Base-by-base conservation (phyloP, 805 yeast genomes). In the Babjeviella inositovora region DNA sequence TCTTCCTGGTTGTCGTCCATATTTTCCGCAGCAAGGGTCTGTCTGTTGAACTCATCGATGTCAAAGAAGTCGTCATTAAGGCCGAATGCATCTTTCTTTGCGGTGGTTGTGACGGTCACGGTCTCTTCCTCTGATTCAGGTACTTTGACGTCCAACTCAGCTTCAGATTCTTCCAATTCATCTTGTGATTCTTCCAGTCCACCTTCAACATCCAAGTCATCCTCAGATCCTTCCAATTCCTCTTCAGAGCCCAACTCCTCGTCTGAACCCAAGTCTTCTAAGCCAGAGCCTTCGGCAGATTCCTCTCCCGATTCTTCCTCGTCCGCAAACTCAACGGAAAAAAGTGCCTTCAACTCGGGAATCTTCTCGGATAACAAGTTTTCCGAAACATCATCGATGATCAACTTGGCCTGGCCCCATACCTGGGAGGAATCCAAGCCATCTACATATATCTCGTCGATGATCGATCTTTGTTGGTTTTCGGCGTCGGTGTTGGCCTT, bases 391-490 rank as follows among this genome's bases (percentile, higher is more conserved):
- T 74, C 75, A 28, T 84, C 95, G 18, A 82, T 53, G 11, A 87
- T 73, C 51, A 87, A 62, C 45, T 79, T 81, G 2, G 80, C 73
- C 47, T 87, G 97, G 26, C 87, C 93, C 82, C 87, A 87, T 0
- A 90, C 84, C 42, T 87, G 97, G 18, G 75, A 64, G 13, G 94
- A 72, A 43, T 80, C 94, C 25, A 87, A 54, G 1, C 95, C 97
- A 23, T 84, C 92, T 8, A 76, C 61, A 34, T 74, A 69, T 11
- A 87, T 60, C 41, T 80, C 84, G 45, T 84, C 94, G 11, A 87
- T 54, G 5, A 77, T 75, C 1, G 90, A 65, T n/a, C n/a, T n/a
- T n/a, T n/a, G n/a, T n/a, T n/a, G n/a, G 25, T 48, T 46, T 8
- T 32, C 28, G 6, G 34, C 18, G 3, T 44, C 33, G 4, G 18